A percentile compares a stretch with the other conserved stretches of the same genome.
Evolutionary conservation across 1,284 basidiomycete species (phyloP).

Genomic region (Pterula multifida): DNA sequence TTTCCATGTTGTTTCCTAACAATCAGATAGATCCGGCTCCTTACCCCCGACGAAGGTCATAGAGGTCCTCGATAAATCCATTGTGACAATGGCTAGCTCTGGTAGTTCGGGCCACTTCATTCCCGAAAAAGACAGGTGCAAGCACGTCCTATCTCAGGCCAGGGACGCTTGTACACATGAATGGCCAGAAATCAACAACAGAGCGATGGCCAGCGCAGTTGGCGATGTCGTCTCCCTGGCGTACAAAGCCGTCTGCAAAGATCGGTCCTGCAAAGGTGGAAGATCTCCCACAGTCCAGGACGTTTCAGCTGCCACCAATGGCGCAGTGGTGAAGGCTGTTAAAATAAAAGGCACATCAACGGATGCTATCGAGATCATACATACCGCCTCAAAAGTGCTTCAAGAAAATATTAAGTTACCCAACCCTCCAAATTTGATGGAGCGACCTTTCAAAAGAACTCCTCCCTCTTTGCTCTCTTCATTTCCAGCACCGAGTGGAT

Average conservation of each 20-base stretch:
- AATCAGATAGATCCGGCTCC: background rate
- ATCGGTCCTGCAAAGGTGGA: slow-evolving; percentile 32
- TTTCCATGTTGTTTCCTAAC: background rate
- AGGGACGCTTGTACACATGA: background rate
- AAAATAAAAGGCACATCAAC: slow-evolving; percentile 48
- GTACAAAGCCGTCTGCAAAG: slow-evolving; percentile 26
- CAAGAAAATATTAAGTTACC: slow-evolving; percentile 20
- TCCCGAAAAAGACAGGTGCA: background rate
- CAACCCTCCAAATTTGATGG: background rate
- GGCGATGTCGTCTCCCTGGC: slow-evolving; percentile 18
- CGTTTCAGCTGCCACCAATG: slow-evolving; percentile 65
- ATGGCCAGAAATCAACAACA: background rate
- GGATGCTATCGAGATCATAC: slow-evolving; percentile 56
- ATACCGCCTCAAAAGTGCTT: slow-evolving; percentile 51
- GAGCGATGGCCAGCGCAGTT: background rate
- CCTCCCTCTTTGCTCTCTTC: background rate
- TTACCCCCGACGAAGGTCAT: background rate
- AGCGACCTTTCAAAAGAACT: background rate
- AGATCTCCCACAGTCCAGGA: slow-evolving; percentile 45
- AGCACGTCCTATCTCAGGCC: background rate
- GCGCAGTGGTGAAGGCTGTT: slow-evolving; percentile 57
- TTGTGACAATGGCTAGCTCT: slow-evolving; percentile 24
- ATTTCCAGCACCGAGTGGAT: slow-evolving; percentile 13
- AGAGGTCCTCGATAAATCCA: slow-evolving; percentile 38
- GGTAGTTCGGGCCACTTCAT: background rate